These are phyloP conservation scores for Morella rubra DNA, from an alignment of 306 rosid species.

Conservation along the genomic window DNA sequence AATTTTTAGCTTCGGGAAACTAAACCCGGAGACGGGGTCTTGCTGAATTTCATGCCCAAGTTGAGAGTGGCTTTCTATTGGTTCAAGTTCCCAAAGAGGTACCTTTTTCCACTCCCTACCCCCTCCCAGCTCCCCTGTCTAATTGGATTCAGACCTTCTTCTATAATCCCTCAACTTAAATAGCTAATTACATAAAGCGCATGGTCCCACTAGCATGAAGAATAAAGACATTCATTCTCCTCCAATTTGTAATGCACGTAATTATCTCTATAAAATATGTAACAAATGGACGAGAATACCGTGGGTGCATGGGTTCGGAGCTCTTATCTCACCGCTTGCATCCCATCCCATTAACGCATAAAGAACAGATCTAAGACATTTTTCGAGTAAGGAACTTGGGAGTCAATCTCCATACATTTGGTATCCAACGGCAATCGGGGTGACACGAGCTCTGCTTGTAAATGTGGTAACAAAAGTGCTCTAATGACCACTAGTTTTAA, in stretches of 20 bases:
- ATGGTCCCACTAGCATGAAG: conserved; percentile 36
- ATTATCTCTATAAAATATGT: conserved; percentile 10
- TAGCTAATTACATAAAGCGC: conserved; percentile 19
- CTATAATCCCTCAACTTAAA: conserved; percentile 14
- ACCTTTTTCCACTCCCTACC: conserved; percentile 15
- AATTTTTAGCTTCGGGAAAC: conserved; percentile 48
- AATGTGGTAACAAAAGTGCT: background rate
- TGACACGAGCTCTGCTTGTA: conserved; percentile 15
- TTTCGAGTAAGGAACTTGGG: conserved; percentile 20
- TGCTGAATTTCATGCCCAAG: conserved; percentile 66
- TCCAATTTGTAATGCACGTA: conserved; percentile 8
- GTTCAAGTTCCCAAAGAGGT: conserved; percentile 72
- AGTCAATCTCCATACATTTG: conserved; percentile 35
- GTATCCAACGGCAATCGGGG: background rate
- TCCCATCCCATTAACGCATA: conserved; percentile 39
- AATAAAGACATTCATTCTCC: conserved; percentile 38
- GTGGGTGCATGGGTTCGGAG: conserved; percentile 30
- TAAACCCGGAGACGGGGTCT: conserved; percentile 34
- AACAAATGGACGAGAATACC: conserved; percentile 46
- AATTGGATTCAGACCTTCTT: conserved; percentile 33
- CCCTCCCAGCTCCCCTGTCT: conserved; percentile 21
- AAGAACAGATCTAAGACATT: conserved; percentile 30
- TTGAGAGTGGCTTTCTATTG: conserved; percentile 32
- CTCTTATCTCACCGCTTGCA: conserved; percentile 39
- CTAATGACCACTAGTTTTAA: background rate